These are phyloP conservation scores for Grifola frondosa DNA, from an alignment of 1,284 basidiomycete genomes.

Conservation along the genomic window DNA sequence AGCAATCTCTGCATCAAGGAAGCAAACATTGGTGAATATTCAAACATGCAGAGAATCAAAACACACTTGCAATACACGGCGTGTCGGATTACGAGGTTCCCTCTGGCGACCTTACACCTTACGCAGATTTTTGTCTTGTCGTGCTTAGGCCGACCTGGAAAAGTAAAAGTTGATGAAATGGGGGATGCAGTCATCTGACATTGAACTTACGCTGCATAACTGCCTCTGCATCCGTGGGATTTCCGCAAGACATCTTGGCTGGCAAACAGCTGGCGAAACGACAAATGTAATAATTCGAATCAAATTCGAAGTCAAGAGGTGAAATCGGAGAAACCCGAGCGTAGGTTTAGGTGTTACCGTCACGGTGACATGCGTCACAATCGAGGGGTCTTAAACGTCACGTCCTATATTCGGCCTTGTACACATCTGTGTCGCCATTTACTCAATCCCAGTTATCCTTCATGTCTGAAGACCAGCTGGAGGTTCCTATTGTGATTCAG, in stretches of 20 bases:
- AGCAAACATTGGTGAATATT: conserved; percentile 1
- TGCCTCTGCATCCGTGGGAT: conserved; percentile 55
- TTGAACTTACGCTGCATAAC: conserved; percentile 60
- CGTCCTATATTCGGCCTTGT: no score
- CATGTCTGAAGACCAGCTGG: no score
- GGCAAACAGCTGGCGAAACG: neutral
- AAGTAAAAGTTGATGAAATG: conserved; percentile 1
- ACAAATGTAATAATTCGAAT: no score
- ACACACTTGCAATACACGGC: conserved; percentile 81
- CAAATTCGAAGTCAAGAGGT: no score
- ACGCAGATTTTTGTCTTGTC: conserved; percentile 66
- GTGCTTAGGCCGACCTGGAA: conserved; percentile 57
- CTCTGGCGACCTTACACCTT: conserved; percentile 63
- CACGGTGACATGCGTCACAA: no score
- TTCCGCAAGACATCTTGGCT: conserved; percentile 51
- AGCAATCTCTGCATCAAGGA: conserved; percentile 54
- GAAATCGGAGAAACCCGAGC: no score
- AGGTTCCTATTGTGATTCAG: conserved; percentile 2
- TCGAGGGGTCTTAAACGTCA: no score
- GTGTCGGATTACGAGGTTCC: conserved; percentile 73
- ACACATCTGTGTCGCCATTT: no score
- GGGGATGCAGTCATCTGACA: neutral
- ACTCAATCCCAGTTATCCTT: no score
- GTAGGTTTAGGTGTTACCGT: no score
- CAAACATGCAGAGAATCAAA: conserved; percentile 1